phyloP scores from a whole-genome alignment of 2,329 filamentous ascomycete genomes.

The Hypoxylon rubiginosum region DNA sequence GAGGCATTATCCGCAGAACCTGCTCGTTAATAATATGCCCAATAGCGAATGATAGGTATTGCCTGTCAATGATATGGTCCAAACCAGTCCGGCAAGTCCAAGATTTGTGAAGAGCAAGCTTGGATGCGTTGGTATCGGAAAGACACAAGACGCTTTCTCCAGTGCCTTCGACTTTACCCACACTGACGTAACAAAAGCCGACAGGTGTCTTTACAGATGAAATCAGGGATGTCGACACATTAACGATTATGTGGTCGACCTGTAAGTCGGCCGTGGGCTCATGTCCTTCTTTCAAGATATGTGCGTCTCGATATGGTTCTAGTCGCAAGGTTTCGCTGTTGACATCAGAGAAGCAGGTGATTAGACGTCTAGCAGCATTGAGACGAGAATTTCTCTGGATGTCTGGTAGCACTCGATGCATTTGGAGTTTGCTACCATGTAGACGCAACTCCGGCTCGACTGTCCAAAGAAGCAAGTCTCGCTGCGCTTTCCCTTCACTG shows the following conservation, averaged over 20 bases:
- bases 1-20: background rate
- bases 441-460: background rate
- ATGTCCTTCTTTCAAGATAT: background rate
- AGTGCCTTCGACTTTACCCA: background rate
- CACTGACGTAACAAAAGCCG: background rate
- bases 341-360: background rate
- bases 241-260: background rate
- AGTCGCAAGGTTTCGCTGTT: background rate
- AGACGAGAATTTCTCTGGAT: background rate
- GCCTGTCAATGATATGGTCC: slow-evolving; percentile 5
- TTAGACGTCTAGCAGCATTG: background rate
- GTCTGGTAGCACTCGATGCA: background rate
- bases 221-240: background rate
- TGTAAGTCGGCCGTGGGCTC: background rate
- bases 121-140: slow-evolving; percentile 7
- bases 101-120: slow-evolving; percentile 20
- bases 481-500: background rate
- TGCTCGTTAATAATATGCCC: slow-evolving; percentile 11
- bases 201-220: slow-evolving; percentile 2
- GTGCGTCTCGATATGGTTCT: background rate
- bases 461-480: background rate
- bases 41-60: background rate
- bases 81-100: slow-evolving; percentile 10
- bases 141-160: background rate
- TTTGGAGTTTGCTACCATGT: background rate